A percentile compares a stretch with the other conserved stretches of the same genome.
Conservation (phyloP, 2,329 filamentous ascomycete genomes). For the Hypoxylon sp. region DNA sequence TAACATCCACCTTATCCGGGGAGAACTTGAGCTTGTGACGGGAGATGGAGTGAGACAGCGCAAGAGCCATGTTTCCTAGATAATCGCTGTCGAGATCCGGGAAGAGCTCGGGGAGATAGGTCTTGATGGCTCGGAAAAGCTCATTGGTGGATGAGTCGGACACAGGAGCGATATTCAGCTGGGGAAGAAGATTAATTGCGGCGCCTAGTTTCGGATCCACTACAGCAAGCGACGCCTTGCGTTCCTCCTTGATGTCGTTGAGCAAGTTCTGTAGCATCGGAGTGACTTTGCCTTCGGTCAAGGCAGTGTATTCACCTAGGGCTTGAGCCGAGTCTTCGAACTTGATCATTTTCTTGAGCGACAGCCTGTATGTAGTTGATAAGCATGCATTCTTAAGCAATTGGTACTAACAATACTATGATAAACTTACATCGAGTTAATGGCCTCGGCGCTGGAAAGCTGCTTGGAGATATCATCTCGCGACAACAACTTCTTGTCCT, state of each 20-base stretch:
- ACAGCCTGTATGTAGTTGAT: slow-evolving; percentile 69
- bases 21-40: slow-evolving; percentile 99
- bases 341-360: slow-evolving; percentile 97
- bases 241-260: slow-evolving; percentile 93
- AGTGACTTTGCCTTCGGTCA: slow-evolving; percentile 95
- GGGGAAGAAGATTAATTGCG: slow-evolving; percentile 91
- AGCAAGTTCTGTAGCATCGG: slow-evolving; percentile 85
- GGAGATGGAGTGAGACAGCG: slow-evolving; percentile 96
- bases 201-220: slow-evolving; percentile 93
- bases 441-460: slow-evolving; percentile 82
- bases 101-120: slow-evolving; percentile 89
- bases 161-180: slow-evolving; percentile 84
- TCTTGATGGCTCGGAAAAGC: slow-evolving; percentile 92
- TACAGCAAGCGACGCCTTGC: slow-evolving; percentile 94
- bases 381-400: slow-evolving; percentile 13
- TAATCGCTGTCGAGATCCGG: slow-evolving; percentile 87
- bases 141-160: slow-evolving; percentile 87
- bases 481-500: slow-evolving; percentile 98
- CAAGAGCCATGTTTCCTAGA: slow-evolving; percentile 93
- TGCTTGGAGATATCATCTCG: slow-evolving; percentile 82
- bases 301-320: slow-evolving; percentile 87
- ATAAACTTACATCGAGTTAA: slow-evolving; percentile 82
- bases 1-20: slow-evolving; percentile 97
- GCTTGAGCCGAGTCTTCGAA: slow-evolving; percentile 94
- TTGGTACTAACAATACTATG: slow-evolving; percentile 8